Evolutionary conservation across 1,284 basidiomycete genomes (phyloP).

Genomic region (Microbotryomycetes sp.): DNA sequence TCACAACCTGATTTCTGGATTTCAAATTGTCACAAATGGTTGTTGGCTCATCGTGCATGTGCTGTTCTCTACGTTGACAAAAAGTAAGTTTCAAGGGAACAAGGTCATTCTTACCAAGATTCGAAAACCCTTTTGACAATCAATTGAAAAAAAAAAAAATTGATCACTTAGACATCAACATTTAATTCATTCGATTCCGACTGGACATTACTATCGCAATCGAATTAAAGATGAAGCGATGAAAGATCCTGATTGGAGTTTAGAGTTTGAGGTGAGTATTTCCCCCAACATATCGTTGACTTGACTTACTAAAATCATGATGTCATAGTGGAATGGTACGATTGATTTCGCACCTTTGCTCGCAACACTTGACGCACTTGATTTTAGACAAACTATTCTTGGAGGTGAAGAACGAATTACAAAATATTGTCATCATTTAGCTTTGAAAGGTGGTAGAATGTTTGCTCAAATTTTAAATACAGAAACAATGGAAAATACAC

Average conservation of each 20-base stretch:
- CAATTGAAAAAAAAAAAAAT: conserved; percentile 13
- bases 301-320: too few species aligned
- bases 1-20: conserved; percentile 41
- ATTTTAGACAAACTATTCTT: conserved; percentile 28
- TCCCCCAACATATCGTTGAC: neutral
- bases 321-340: conserved; percentile 21
- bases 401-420: conserved; percentile 35
- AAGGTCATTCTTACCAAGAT: too few species aligned
- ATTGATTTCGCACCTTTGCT: conserved; percentile 19
- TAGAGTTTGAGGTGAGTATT: conserved; percentile 5
- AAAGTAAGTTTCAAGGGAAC: conserved; percentile 4
- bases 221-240: neutral
- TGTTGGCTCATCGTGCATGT: conserved; percentile 37
- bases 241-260: neutral
- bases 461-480: conserved; percentile 30
- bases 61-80: conserved; percentile 40
- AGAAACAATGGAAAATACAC: conserved; percentile 28
- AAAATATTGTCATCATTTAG: conserved; percentile 29
- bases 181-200: conserved; percentile 29
- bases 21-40: conserved; percentile 39
- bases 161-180: conserved; percentile 26
- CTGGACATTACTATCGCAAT: conserved; percentile 8
- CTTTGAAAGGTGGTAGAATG: conserved; percentile 25
- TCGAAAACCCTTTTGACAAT: too few species aligned
- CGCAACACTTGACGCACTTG: conserved; percentile 19